Evolutionary conservation across 257 asterid species (phyloP).

Genomic region (Rauvolfia tetraphylla): DNA sequence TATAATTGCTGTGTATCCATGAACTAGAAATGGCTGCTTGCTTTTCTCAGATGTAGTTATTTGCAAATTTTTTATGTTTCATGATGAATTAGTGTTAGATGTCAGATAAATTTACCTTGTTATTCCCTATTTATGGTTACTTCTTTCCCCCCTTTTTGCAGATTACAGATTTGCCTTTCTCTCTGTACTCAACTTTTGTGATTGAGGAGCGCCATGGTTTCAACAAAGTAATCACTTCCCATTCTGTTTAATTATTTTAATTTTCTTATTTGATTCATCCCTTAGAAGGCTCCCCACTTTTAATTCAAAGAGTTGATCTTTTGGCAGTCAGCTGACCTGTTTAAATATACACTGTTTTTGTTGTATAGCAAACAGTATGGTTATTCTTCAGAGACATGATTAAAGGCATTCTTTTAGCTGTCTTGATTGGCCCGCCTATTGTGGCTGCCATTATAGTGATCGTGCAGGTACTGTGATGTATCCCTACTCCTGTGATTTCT

Average conservation of each 20-base stretch:
- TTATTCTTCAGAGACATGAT: conserved; percentile 85
- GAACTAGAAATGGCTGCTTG: neutral
- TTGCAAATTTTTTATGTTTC: neutral
- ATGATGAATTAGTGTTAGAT: neutral
- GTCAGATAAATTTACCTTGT: neutral
- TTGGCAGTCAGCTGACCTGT: neutral
- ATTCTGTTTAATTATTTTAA: conserved; percentile 2
- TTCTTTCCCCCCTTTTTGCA: conserved; percentile 25
- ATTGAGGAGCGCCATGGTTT: conserved; percentile 97
- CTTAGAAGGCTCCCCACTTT: neutral
- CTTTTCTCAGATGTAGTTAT: neutral
- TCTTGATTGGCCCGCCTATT: conserved; percentile 92
- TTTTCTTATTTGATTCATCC: conserved; percentile 4
- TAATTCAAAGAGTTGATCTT: neutral
- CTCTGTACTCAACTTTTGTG: conserved; percentile 90
- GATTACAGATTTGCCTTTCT: conserved; percentile 94
- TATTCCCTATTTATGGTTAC: conserved; percentile 1
- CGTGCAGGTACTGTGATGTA: conserved; percentile 63
- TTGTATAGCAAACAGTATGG: conserved; percentile 82
- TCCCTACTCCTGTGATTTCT: conserved; percentile 10
- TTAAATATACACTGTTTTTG: conserved; percentile 1
- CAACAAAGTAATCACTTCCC: conserved; percentile 30
- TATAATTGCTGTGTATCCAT: neutral
- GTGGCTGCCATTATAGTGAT: conserved; percentile 88
- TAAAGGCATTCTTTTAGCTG: conserved; percentile 61